Evolutionary conservation across 305 asterid genomes (phyloP), one percentile per base, ranked within the genome.

Genomic region (Solanum hybrid): DNA sequence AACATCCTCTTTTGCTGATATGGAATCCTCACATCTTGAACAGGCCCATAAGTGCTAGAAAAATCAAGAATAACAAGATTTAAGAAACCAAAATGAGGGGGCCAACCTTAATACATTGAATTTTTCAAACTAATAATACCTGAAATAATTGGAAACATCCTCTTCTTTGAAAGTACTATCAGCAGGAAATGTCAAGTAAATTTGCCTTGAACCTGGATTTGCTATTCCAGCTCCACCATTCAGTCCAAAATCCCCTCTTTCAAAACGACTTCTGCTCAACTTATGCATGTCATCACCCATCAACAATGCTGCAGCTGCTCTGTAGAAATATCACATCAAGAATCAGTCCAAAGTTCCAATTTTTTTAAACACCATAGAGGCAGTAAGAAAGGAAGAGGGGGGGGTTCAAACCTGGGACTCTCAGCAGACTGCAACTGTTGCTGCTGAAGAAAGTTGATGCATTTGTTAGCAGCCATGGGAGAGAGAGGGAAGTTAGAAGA

Each of bases 1-100:
- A 95, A 94, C 98, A 95, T 95, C 90, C 97, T 87, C 93, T 95
- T 95, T 93, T 93, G 98, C 92, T 95, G 98, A 86, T 95, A 95
- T 6, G 98, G 98, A 26, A 95, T 95, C 87, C 97, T 95, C 89
- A 95, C 97, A 92, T 95, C 97, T 91, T 95, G 97, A 88, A 95
- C 97, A 1, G 96, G 96, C 88, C 98, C 97, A 65, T 93, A 95
- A 87, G 90, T 94, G 83, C 97, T 95, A 89, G 41, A 79, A 70
- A 29, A 34, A 88, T 83, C 38, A 51, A 77, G 75, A 41, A 73
- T 11, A 38, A 57, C 86, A 90, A 45, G 37, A 34, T 79, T 86
- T 79, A 17, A 79, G 32, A 87, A 88, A 85, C 15, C 26, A 31
- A n/a, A 89, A 8, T 45, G 72, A 39, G 7, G 75, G 20, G 1